Evolutionary conservation across 805 yeast species (phyloP).

Genomic region (Wickerhamomyces chambardii): DNA sequence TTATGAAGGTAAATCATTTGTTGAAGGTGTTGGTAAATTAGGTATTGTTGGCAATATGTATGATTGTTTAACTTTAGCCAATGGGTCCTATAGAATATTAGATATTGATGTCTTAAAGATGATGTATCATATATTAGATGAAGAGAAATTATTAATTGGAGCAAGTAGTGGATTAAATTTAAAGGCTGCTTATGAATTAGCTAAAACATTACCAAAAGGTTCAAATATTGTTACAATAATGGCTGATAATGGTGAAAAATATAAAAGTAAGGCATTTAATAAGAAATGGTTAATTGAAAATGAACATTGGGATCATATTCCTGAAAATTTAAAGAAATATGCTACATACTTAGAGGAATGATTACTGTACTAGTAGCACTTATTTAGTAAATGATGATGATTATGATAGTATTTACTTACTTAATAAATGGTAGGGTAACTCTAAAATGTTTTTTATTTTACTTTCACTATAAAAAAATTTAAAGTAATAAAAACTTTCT

Average conservation of each 20-base stretch:
- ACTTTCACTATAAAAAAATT: not conserved
- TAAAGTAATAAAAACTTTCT: constrained; percentile 1
- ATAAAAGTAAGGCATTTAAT: constrained; percentile 14
- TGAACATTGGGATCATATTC: constrained; percentile 12
- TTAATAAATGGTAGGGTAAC: no score
- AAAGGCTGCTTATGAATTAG: constrained; percentile 12
- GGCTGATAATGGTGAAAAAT: constrained; percentile 14
- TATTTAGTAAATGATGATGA: no score
- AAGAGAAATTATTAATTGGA: constrained; percentile 13
- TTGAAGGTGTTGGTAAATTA: constrained; percentile 17
- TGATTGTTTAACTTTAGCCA: constrained; percentile 9
- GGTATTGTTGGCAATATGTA: constrained; percentile 13
- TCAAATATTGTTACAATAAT: constrained; percentile 16
- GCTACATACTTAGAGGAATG: constrained; percentile 6
- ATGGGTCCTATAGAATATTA: constrained; percentile 8
- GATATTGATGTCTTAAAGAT: constrained; percentile 10
- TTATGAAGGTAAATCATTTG: constrained; percentile 16
- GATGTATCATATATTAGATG: constrained; percentile 9
- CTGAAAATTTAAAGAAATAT: constrained; percentile 7
- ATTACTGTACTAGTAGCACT: no score
- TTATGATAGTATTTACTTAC: no score
- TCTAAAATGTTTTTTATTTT: no score
- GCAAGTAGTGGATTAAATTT: constrained; percentile 15
- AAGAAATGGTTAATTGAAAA: constrained; percentile 10
- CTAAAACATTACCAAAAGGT: constrained; percentile 14